Evolutionary conservation across 805 yeast genomes (phyloP).

Genomic region (Yamadazyma scolyti): DNA sequence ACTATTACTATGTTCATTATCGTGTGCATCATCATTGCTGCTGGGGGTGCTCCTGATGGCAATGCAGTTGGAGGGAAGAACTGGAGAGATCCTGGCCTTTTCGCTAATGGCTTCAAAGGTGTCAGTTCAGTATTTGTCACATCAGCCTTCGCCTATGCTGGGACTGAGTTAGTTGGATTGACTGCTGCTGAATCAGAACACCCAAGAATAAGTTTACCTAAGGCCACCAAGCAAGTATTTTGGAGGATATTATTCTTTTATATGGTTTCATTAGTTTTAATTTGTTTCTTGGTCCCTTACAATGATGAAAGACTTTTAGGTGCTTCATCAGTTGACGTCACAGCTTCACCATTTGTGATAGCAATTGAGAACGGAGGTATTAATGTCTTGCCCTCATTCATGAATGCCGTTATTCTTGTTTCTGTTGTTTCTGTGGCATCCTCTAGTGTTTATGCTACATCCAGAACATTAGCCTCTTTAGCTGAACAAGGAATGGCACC

Average conservation of each 20-base stretch:
- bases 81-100: slow-evolving; percentile 55
- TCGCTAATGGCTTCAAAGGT: slow-evolving; percentile 46
- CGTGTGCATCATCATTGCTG: slow-evolving; percentile 40
- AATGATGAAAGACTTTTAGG: slow-evolving; percentile 42
- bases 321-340: slow-evolving; percentile 52
- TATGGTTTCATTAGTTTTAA: slow-evolving; percentile 49
- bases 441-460: slow-evolving; percentile 65
- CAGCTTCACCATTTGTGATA: slow-evolving; percentile 73
- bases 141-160: slow-evolving; percentile 54
- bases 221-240: slow-evolving; percentile 76
- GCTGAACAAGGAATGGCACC: slow-evolving; percentile 68
- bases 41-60: slow-evolving; percentile 47
- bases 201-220: slow-evolving; percentile 65
- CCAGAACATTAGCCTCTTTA: slow-evolving; percentile 65
- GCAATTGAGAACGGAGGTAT: slow-evolving; percentile 68
- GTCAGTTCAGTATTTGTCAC: slow-evolving; percentile 40
- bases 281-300: slow-evolving; percentile 73
- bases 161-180: slow-evolving; percentile 50
- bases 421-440: slow-evolving; percentile 73
- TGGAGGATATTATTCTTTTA: slow-evolving; percentile 78
- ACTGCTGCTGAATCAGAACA: slow-evolving; percentile 61
- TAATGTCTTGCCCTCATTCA: slow-evolving; percentile 60
- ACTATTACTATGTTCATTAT: slow-evolving; percentile 56
- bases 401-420: slow-evolving; percentile 68
- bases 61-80: slow-evolving; percentile 47